Evolutionary conservation across 306 rosid genomes (phyloP).

Genomic region (Prunus dulcis): DNA sequence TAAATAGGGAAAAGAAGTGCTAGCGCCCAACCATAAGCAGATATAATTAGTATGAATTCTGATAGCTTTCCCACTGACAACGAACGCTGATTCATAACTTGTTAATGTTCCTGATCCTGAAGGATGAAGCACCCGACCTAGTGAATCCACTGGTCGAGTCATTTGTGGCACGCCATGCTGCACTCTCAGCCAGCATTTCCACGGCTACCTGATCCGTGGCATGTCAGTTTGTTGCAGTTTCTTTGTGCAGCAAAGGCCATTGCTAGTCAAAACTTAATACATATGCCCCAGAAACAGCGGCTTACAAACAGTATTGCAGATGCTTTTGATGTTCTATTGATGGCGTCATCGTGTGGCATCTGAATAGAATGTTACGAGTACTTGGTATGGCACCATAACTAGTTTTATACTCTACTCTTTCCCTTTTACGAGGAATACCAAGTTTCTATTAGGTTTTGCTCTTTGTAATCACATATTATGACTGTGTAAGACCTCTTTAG

Average conservation of each 20-base stretch:
- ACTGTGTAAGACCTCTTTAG: neutral
- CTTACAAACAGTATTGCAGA: neutral
- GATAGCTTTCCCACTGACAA: constrained; percentile 7
- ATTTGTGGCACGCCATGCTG: constrained; percentile 83
- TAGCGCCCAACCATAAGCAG: neutral
- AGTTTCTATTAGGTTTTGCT: neutral
- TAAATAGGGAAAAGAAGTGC: neutral
- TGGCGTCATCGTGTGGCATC: neutral
- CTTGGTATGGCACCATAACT: neutral
- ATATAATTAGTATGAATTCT: neutral
- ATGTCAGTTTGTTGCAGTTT: constrained; percentile 18
- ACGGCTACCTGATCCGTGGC: constrained; percentile 29
- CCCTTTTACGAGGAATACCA: neutral
- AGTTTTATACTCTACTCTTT: neutral
- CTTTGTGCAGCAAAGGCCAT: neutral
- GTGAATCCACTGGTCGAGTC: constrained; percentile 89
- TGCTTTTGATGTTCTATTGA: neutral
- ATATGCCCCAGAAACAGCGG: neutral
- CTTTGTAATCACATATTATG: neutral
- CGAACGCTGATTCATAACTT: constrained; percentile 12
- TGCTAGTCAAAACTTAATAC: neutral
- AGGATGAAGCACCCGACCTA: constrained; percentile 95
- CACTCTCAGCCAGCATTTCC: constrained; percentile 34
- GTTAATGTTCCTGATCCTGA: constrained; percentile 23
- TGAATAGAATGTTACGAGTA: neutral